A percentile compares a stretch with the other conserved stretches of the same genome.
These are phyloP conservation scores for Aspergillus sparsus DNA, from an alignment of 495 filamentous ascomycete species.

Conservation along the genomic window DNA sequence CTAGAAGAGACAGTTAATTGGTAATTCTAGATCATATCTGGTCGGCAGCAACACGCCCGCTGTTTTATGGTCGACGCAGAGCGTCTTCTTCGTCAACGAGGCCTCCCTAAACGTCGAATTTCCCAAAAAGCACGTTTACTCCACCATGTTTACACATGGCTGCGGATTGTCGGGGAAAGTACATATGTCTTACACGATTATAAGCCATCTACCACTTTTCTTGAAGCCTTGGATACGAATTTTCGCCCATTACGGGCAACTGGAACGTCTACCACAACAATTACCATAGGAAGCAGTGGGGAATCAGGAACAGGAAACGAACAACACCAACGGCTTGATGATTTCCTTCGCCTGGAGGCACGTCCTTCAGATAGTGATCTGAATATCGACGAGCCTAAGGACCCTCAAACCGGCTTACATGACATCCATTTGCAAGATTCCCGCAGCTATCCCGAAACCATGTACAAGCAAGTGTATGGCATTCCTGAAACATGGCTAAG, in stretches of 20 bases:
- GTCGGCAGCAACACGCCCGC: constrained; percentile 37
- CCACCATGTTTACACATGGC: constrained; percentile 41
- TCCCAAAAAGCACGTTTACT: constrained; percentile 39
- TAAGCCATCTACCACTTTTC: constrained; percentile 27
- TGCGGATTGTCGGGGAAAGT: constrained; percentile 39
- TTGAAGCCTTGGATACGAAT: constrained; percentile 25
- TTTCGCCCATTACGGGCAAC: constrained; percentile 16
- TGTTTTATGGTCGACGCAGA: constrained; percentile 40
- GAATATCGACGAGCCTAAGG: constrained; percentile 40
- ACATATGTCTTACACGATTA: constrained; percentile 41
- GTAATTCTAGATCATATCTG: constrained; percentile 31
- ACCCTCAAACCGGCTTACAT: constrained; percentile 26
- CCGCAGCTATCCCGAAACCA: constrained; percentile 31
- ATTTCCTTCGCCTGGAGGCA: constrained; percentile 36
- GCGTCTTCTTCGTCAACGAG: constrained; percentile 33
- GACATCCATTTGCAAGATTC: constrained; percentile 42
- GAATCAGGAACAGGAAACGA: not conserved
- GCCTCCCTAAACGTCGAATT: constrained; percentile 34
- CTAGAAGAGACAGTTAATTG: not conserved
- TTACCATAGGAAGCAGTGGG: not conserved
- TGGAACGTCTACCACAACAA: not conserved
- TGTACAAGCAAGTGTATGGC: constrained; percentile 39
- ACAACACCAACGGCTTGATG: constrained; percentile 28
- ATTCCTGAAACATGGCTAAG: constrained; percentile 42
- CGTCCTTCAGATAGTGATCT: constrained; percentile 36